Base-by-base conservation (phyloP, 371 early-diverging fungal species). In the Mucor mucedo region DNA sequence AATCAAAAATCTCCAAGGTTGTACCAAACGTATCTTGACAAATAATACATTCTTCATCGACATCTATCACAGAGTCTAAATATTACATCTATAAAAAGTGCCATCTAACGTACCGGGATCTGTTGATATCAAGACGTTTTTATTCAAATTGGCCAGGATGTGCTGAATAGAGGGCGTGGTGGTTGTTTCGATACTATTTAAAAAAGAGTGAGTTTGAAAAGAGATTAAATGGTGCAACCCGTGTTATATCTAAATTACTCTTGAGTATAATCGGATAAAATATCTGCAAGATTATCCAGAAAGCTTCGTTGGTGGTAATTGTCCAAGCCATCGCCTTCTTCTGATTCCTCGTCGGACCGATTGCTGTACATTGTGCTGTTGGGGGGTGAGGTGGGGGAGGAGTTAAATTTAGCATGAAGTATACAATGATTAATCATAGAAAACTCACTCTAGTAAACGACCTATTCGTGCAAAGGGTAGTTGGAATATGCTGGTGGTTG, bases 1-100 rank as follows among this genome's bases (percentile, higher is more conserved):
- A 35, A 27, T 55, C 16, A 49, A 44, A 59, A 4, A 60, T 33
- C n/a, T 49, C 55, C n/a, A 42, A 27, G 33, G 52, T 21, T 2
- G 56, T 41, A 0, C 60, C 55, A 48, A 55, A 60, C 4, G 47
- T 27, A 2, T 66, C 66, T 55, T 66, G 66, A 32, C 66, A 66
- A 39, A 66, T 66, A 28, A 54, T 55, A 42, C 66, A 66, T 38
- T 66, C 66, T n/a, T 60, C 55, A 9, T 55, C 28, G 21, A 47
- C 38, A 54, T 45, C 62, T 62, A 59, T 8, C 2, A 28, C 21
- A 21, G 21, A 21, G 21, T 21, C 21, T 21, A 39, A 21, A 21
- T 39, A 40, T n/a, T 47, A 45, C 45, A 38, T 35, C 28, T 14
- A 42, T n/a, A 33, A 39, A 40, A 58, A 10, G 13, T 6, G 13